Evolutionary conservation across 352 stramenopile genomes (phyloP).

Genomic region (Phytopythium litorale): DNA sequence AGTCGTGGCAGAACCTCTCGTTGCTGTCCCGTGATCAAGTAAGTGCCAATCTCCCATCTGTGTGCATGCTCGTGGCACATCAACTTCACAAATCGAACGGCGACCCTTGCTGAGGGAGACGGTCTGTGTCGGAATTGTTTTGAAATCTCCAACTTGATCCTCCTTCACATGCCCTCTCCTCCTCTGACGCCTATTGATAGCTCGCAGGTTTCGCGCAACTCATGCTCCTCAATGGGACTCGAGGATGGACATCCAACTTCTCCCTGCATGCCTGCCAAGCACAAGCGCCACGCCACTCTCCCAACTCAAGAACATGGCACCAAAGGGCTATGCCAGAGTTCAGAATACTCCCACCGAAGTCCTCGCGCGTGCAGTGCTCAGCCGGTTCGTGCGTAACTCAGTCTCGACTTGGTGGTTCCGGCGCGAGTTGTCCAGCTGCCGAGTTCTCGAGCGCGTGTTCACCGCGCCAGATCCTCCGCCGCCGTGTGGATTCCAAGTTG

Average conservation of each 20-base stretch:
- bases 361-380: slow-evolving; percentile 6
- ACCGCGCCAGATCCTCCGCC: background rate
- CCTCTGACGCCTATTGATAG: background rate
- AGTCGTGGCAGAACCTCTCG: background rate
- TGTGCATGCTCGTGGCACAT: background rate
- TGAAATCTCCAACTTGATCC: too few species aligned
- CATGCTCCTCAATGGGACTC: background rate
- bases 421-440: slow-evolving; percentile 6
- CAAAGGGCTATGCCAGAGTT: background rate
- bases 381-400: slow-evolving; percentile 14
- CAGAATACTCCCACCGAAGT: background rate
- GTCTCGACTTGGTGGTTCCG: slow-evolving; percentile 13
- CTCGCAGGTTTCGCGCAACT: background rate
- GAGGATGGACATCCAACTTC: background rate
- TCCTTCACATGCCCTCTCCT: too few species aligned
- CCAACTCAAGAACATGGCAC: background rate
- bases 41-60: background rate
- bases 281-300: too few species aligned
- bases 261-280: too few species aligned
- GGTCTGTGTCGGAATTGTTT: too few species aligned
- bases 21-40: slow-evolving; percentile 1
- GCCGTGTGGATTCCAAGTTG: background rate
- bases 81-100: too few species aligned
- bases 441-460: slow-evolving; percentile 16
- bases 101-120: too few species aligned